Conservation (phyloP, 2,329 filamentous ascomycete species). For the Calonectria naviculata region DNA sequence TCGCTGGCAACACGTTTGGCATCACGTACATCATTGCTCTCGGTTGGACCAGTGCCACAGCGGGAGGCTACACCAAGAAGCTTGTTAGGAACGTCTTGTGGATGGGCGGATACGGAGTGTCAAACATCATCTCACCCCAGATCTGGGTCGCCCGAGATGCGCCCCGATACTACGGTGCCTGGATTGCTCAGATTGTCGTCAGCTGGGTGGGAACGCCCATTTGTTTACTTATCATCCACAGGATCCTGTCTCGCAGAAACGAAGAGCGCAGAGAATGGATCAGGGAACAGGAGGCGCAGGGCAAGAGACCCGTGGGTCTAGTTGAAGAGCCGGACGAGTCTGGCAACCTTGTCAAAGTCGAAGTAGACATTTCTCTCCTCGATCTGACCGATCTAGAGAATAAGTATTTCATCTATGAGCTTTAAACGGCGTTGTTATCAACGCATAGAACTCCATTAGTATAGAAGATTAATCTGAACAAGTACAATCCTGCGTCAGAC, state of each 20-base stretch:
- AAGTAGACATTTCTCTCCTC: constrained; percentile 32
- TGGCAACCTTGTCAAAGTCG: constrained; percentile 27
- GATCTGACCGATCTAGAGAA: constrained; percentile 36
- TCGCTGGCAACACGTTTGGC: constrained; percentile 27
- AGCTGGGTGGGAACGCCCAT: constrained; percentile 31
- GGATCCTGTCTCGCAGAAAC: constrained; percentile 14
- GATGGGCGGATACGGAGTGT: constrained; percentile 47
- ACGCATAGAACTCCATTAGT: not conserved
- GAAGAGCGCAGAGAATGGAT: constrained; percentile 19
- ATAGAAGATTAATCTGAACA: not conserved
- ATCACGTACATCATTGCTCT: constrained; percentile 31
- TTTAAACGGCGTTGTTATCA: not conserved
- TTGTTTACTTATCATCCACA: constrained; percentile 14
- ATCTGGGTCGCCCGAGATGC: constrained; percentile 33
- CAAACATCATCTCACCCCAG: constrained; percentile 51
- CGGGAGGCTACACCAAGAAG: constrained; percentile 53
- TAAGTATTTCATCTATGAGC: constrained; percentile 30
- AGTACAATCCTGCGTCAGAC: not conserved
- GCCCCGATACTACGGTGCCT: constrained; percentile 32
- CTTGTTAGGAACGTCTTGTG: constrained; percentile 52
- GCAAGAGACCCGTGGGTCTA: constrained; percentile 13
- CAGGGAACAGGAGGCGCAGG: constrained; percentile 21
- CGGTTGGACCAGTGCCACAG: constrained; percentile 18
- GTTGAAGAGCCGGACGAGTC: constrained; percentile 23
- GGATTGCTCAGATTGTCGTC: constrained; percentile 31